These are phyloP conservation scores for Capsicum pubescens DNA, from an alignment of 257 asterid species.

Conservation along the genomic window DNA sequence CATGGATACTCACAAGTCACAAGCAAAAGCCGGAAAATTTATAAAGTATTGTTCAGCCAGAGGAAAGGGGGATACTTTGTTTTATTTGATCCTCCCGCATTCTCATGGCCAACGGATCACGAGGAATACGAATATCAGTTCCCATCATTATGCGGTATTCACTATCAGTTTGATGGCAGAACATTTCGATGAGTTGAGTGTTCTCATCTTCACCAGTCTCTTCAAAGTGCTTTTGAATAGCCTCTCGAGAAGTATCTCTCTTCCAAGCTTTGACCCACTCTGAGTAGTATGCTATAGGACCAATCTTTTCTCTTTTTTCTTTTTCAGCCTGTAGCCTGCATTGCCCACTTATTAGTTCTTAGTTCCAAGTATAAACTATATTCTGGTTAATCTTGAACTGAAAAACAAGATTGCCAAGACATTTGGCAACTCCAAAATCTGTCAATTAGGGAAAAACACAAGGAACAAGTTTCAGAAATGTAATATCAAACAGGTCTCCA, in stretches of 20 bases:
- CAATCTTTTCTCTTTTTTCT: conserved; percentile 63
- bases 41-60: conserved; percentile 5
- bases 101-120: conserved; percentile 95
- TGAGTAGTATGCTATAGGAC: conserved; percentile 87
- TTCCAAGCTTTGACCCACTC: conserved; percentile 94
- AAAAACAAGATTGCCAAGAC: conserved; percentile 17
- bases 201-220: conserved; percentile 98
- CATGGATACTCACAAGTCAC: background rate
- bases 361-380: conserved; percentile 28
- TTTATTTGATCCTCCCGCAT: conserved; percentile 93
- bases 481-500: background rate
- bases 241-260: conserved; percentile 84
- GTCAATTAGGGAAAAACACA: background rate
- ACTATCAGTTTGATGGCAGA: conserved; percentile 77
- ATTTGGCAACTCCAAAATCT: background rate
- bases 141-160: conserved; percentile 98
- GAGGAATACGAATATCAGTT: conserved; percentile 77
- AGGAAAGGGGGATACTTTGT: conserved; percentile 59
- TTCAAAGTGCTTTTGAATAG: conserved; percentile 87
- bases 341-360: conserved; percentile 35
- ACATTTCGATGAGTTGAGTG: conserved; percentile 82
- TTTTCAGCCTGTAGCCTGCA: conserved; percentile 79
- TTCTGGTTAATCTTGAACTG: conserved; percentile 17
- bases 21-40: background rate
- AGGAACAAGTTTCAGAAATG: conserved; percentile 16